A percentile compares a stretch with the other conserved stretches of the same genome.
phyloP scores from a whole-genome alignment of 805 yeast genomes.

The Yarrowia bubula region DNA sequence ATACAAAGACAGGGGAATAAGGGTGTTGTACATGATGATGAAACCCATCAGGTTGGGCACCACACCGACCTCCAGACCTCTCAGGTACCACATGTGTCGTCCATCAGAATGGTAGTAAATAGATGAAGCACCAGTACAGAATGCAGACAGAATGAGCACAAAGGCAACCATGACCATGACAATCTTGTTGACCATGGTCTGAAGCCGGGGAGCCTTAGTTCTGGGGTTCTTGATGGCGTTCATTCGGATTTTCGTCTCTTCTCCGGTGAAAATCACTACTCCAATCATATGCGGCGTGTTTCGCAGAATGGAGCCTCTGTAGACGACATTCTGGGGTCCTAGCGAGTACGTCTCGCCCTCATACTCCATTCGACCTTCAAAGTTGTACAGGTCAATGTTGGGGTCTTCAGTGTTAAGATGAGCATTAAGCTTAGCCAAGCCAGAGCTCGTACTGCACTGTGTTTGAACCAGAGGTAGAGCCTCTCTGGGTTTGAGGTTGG shows the following conservation, averaged over 20 bases:
- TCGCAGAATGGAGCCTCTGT: conserved; percentile 85
- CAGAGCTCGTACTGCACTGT: conserved; percentile 48
- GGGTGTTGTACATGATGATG: conserved; percentile 94
- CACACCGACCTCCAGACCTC: conserved; percentile 69
- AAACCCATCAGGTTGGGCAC: conserved; percentile 94
- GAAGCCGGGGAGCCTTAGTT: conserved; percentile 90
- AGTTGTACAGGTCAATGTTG: conserved; percentile 83
- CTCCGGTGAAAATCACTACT: conserved; percentile 87
- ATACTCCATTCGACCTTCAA: conserved; percentile 61
- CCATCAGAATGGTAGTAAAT: conserved; percentile 45
- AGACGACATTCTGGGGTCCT: conserved; percentile 77
- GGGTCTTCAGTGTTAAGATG: conserved; percentile 82
- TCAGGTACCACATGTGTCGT: conserved; percentile 68
- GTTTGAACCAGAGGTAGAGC: conserved; percentile 66
- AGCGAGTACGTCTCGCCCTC: conserved; percentile 54
- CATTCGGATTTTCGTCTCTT: conserved; percentile 93
- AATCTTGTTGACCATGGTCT: conserved; percentile 74
- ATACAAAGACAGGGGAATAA: conserved; percentile 90
- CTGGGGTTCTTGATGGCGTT: conserved; percentile 88
- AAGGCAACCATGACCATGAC: conserved; percentile 84
- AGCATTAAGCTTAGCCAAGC: conserved; percentile 42
- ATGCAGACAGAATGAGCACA: conserved; percentile 69
- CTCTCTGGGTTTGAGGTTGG: conserved; percentile 73
- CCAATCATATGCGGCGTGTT: conserved; percentile 78
- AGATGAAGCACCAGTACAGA: conserved; percentile 78